These are phyloP conservation scores for Lanzia echinophila DNA, from an alignment of 2,329 filamentous ascomycete genomes.

Conservation along the genomic window DNA sequence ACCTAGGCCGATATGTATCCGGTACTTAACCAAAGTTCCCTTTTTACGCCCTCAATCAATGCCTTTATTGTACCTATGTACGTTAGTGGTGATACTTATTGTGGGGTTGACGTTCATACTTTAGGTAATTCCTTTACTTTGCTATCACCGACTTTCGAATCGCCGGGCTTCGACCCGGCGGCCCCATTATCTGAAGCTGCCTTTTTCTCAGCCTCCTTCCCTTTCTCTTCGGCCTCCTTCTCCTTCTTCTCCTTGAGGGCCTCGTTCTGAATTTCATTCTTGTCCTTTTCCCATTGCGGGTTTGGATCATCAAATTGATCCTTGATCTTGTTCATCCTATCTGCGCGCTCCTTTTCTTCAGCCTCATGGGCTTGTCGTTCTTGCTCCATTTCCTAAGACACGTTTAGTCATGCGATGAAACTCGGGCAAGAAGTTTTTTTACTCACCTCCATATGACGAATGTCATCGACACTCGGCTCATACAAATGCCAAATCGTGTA, in stretches of 20 bases:
- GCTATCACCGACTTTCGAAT: background rate
- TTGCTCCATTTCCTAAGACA: slow-evolving; percentile 75
- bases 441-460: slow-evolving; percentile 83
- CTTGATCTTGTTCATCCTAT: slow-evolving; percentile 70
- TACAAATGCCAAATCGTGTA: slow-evolving; percentile 99
- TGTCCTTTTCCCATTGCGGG: slow-evolving; percentile 85
- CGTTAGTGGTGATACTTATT: background rate
- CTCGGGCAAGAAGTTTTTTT: background rate
- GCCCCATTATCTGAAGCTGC: background rate
- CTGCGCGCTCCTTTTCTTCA: slow-evolving; percentile 68
- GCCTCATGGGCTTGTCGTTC: slow-evolving; percentile 74
- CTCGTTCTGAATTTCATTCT: slow-evolving; percentile 66
- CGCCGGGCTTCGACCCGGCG: slow-evolving; percentile 9
- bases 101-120: slow-evolving; percentile 12
- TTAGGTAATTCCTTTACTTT: slow-evolving; percentile 11
- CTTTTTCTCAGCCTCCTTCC: slow-evolving; percentile 29
- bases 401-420: background rate
- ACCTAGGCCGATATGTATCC: slow-evolving; percentile 1
- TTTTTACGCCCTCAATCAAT: slow-evolving; percentile 1
- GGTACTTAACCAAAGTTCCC: slow-evolving; percentile 5
- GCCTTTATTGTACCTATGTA: slow-evolving; percentile 5
- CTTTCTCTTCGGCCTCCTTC: slow-evolving; percentile 46
- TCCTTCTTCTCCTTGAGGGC: slow-evolving; percentile 48
- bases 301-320: slow-evolving; percentile 71
- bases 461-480: slow-evolving; percentile 96